These are phyloP conservation scores for Alloteropsis angusta DNA, from an alignment of 202 grass and related monocot species.

Conservation along the genomic window DNA sequence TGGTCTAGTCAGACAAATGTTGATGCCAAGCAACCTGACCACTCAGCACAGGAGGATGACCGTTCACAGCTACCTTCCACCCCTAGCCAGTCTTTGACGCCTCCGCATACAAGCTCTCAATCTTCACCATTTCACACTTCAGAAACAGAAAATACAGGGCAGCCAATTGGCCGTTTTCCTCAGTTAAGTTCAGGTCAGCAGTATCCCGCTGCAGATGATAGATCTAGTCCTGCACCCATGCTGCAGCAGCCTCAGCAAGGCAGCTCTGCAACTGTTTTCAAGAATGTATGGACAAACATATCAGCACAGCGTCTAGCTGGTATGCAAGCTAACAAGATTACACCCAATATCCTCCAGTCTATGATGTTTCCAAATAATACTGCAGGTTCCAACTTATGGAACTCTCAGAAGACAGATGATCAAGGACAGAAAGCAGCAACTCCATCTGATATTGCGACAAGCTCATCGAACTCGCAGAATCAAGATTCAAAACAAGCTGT, in stretches of 20 bases:
- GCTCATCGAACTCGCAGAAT: conserved; percentile 57
- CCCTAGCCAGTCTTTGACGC: conserved; percentile 26
- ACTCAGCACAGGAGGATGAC: conserved; percentile 39
- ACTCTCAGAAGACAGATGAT: conserved; percentile 41
- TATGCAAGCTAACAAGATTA: conserved; percentile 57
- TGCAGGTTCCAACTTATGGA: conserved; percentile 53
- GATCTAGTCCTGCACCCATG: conserved; percentile 42
- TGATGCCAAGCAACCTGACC: conserved; percentile 49
- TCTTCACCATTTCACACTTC: conserved; percentile 30
- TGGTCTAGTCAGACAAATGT: conserved; percentile 41
- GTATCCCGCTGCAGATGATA: conserved; percentile 42
- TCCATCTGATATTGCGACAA: conserved; percentile 59
- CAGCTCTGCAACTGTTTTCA: conserved; percentile 69
- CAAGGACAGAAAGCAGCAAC: conserved; percentile 56
- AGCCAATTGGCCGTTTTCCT: conserved; percentile 35
- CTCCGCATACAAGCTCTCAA: conserved; percentile 27
- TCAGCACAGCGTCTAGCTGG: conserved; percentile 54
- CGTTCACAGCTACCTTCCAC: conserved; percentile 38
- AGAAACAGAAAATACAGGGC: conserved; percentile 39
- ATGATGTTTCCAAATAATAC: conserved; percentile 72
- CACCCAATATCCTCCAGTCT: conserved; percentile 84
- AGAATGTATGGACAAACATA: conserved; percentile 98
- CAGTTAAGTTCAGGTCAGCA: conserved; percentile 47
- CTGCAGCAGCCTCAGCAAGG: conserved; percentile 43
- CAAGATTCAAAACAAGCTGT: conserved; percentile 51